Conservation (phyloP, 495 filamentous ascomycete genomes). For the Trichocladium uniseriatum region DNA sequence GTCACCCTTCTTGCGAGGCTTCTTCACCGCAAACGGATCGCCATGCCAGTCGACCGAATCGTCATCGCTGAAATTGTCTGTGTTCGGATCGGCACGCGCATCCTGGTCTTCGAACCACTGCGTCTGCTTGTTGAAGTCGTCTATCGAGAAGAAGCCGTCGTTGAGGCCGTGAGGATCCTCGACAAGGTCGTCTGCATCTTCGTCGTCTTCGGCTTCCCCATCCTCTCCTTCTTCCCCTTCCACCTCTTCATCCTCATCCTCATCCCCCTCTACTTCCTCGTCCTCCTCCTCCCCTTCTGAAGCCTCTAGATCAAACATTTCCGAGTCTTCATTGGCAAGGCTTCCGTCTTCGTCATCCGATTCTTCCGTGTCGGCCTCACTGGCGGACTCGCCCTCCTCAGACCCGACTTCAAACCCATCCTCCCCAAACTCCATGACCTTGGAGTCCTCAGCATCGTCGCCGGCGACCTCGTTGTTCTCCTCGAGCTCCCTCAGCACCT, state of each 20-base stretch:
- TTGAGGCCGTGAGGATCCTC: conserved; percentile 58
- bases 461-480: conserved; percentile 27
- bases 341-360: conserved; percentile 37
- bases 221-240: conserved; percentile 24
- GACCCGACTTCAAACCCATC: conserved; percentile 42
- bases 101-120: conserved; percentile 82
- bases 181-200: conserved; percentile 33
- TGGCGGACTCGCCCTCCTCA: conserved; percentile 20
- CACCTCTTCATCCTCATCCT: conserved; percentile 20
- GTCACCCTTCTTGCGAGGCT: conserved; percentile 7
- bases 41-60: conserved; percentile 79
- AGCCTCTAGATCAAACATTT: conserved; percentile 18
- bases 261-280: conserved; percentile 19
- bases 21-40: conserved; percentile 46
- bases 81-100: conserved; percentile 50
- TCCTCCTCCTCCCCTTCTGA: conserved; percentile 16
- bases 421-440: conserved; percentile 34
- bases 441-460: conserved; percentile 11
- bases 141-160: conserved; percentile 96
- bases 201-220: conserved; percentile 24
- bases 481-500: conserved; percentile 42
- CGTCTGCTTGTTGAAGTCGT: conserved; percentile 91
- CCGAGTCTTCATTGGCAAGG: conserved; percentile 33
- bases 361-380: conserved; percentile 31
- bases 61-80: conserved; percentile 56